Conservation (phyloP, 1,284 basidiomycete species). For the Cryptococcus depauperatus region DNA sequence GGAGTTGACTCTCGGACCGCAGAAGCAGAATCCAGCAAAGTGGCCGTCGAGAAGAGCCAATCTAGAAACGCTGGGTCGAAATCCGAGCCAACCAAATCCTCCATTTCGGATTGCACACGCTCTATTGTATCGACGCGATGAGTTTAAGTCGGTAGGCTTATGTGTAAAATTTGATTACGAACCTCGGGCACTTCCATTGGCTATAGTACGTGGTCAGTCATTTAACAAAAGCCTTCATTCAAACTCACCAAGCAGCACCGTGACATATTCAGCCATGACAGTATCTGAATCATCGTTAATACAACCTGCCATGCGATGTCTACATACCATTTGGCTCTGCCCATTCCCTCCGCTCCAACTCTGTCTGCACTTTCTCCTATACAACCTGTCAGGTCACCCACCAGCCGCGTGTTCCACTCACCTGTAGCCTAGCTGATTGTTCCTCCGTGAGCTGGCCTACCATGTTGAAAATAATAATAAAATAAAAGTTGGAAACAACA, state of each 20-base stretch:
- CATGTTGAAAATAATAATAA: no score
- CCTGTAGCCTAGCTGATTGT: conserved; percentile 23
- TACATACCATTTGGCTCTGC: conserved; percentile 35
- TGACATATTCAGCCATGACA: conserved; percentile 44
- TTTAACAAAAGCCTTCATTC: background rate
- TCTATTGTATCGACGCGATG: conserved; percentile 16
- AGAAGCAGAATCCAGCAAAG: conserved; percentile 11
- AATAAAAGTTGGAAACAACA: no score
- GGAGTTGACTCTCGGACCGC: conserved; percentile 3
- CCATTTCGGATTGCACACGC: conserved; percentile 37
- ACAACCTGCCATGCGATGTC: background rate
- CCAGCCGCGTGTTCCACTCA: conserved; percentile 3
- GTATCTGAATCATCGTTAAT: conserved; percentile 18
- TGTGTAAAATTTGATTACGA: conserved; percentile 1
- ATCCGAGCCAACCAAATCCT: conserved; percentile 32
- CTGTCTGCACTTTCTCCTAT: conserved; percentile 33
- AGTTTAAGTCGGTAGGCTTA: background rate
- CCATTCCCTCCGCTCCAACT: conserved; percentile 41
- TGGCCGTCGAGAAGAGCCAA: conserved; percentile 33
- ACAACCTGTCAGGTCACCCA: background rate
- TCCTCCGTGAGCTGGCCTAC: conserved; percentile 11
- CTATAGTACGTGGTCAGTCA: conserved; percentile 14
- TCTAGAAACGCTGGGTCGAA: conserved; percentile 36
- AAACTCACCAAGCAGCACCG: conserved; percentile 36
- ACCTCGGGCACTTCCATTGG: conserved; percentile 36